Percentiles rank a stretch among this genome's conserved stretches.
Conservation (phyloP, 305 asterid genomes). For the Solanum aculeatissimum region DNA sequence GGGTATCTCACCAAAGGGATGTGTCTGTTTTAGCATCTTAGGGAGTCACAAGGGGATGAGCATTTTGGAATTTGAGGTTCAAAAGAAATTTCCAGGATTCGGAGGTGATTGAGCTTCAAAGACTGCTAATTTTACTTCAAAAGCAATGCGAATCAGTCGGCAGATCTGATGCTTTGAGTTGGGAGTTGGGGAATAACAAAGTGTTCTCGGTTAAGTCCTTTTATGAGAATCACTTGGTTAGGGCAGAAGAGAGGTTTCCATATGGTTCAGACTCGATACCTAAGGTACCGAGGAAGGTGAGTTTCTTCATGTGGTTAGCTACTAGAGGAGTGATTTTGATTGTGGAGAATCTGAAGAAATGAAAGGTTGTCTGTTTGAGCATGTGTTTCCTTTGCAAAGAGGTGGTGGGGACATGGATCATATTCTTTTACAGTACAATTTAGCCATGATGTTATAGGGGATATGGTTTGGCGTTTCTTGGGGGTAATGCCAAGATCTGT, state of each 20-base stretch:
- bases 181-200: not conserved
- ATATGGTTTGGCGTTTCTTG: not conserved
- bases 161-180: not conserved
- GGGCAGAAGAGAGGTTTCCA: not conserved
- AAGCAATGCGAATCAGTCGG: not conserved
- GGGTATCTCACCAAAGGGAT: not conserved
- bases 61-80: not conserved
- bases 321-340: not conserved
- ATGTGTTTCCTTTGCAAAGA: not conserved
- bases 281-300: not conserved
- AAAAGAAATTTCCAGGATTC: too few relatives aligned
- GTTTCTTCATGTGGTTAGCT: not conserved
- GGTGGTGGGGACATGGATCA: too few relatives aligned
- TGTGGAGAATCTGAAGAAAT: not conserved
- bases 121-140: too few relatives aligned
- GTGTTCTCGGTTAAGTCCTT: not conserved
- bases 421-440: too few relatives aligned
- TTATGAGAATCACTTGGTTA: not conserved
- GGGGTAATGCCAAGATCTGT: not conserved
- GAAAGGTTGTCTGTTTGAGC: not conserved
- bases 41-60: not conserved
- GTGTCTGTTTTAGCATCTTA: not conserved
- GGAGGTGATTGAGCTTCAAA: too few relatives aligned
- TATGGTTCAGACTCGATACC: not conserved
- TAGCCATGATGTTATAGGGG: not conserved